Evolutionary conservation across 1,139 yeast genomes (phyloP).

Genomic region (Diutina rugosa): DNA sequence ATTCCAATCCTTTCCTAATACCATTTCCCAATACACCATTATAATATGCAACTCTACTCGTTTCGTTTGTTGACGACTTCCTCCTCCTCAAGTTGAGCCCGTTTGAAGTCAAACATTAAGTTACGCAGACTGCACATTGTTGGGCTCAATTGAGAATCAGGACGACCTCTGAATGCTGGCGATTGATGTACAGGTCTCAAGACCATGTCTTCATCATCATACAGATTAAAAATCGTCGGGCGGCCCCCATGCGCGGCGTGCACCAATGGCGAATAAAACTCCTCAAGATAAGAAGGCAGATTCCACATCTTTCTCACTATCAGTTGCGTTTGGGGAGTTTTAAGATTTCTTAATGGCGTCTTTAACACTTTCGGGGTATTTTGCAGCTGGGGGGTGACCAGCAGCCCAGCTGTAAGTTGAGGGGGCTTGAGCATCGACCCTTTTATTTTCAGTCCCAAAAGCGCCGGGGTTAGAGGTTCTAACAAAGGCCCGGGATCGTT

Average conservation of each 20-base stretch:
- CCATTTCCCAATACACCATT: background rate
- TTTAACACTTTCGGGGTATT: constrained; percentile 11
- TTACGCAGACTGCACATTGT: background rate
- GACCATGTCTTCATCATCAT: constrained; percentile 48
- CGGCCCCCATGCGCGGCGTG: background rate
- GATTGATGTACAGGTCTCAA: constrained; percentile 12
- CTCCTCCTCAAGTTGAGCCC: constrained; percentile 1
- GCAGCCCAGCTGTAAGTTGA: background rate
- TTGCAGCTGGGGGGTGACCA: background rate
- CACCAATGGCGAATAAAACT: constrained; percentile 46
- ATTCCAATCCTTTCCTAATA: background rate
- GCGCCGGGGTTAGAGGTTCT: constrained; percentile 40
- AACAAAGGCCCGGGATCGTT: constrained; percentile 51
- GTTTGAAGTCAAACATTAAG: background rate
- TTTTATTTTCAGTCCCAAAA: background rate
- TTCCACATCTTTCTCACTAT: constrained; percentile 42
- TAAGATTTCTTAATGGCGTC: constrained; percentile 27
- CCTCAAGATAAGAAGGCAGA: constrained; percentile 56
- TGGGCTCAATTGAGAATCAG: background rate
- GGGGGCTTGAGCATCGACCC: background rate
- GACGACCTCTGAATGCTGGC: background rate
- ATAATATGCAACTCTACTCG: background rate
- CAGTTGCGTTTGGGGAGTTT: constrained; percentile 29
- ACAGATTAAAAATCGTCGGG: constrained; percentile 15
- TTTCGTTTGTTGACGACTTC: background rate